Base-by-base conservation (phyloP, 208 protist species). In the Trypanosoma mega region DNA sequence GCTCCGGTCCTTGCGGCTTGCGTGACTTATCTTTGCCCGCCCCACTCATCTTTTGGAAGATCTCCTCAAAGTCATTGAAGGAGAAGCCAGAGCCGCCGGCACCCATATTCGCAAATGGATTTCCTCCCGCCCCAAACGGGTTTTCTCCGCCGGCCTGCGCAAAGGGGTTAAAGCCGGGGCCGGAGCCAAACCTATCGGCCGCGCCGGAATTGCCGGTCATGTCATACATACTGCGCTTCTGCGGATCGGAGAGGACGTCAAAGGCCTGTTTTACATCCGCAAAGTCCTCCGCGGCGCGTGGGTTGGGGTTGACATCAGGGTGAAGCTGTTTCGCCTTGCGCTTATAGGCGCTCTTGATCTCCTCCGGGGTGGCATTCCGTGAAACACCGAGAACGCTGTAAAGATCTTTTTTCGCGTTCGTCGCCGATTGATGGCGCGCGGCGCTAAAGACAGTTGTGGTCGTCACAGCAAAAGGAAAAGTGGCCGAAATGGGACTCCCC, bases 191-290 rank as follows among this genome's bases (percentile, higher is more conserved):
- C 48, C 65, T 77, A 48, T 74, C 75, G 41, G 78, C 78, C n/a
- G 78, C 80, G 55, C 61, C 81, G 1, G 84, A 77, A 63, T 87
- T 91, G 27, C 90, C 90, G 1, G 90, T 96, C 85, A 91, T 91
- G 68, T 96, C 90, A 58, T 93, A 96, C 80, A 93, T 89, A 68
- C 83, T 90, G 29, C 90, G 82, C 76, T 94, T 96, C 67, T 96
- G 86, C 49, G 84, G 73, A 49, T 96, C 90, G 6, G 77, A 83
- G 11, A 96, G 75, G n/a, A 82, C 87, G 63, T 93, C 85, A 73
- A 93, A 96, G 16, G 90, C 90, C 67, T 96, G 75, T 63, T 93
- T 96, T n/a, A 89, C 85, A 72, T 89, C 80, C 9, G 82, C 77
- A 70, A 96, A 96, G 71, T 94, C 83, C 72, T 92, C 78, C 14